A percentile compares a stretch with the other conserved stretches of the same genome.
These are phyloP conservation scores for Pseudogymnoascus sp. DNA, from an alignment of 2,329 filamentous ascomycete species.

Conservation along the genomic window DNA sequence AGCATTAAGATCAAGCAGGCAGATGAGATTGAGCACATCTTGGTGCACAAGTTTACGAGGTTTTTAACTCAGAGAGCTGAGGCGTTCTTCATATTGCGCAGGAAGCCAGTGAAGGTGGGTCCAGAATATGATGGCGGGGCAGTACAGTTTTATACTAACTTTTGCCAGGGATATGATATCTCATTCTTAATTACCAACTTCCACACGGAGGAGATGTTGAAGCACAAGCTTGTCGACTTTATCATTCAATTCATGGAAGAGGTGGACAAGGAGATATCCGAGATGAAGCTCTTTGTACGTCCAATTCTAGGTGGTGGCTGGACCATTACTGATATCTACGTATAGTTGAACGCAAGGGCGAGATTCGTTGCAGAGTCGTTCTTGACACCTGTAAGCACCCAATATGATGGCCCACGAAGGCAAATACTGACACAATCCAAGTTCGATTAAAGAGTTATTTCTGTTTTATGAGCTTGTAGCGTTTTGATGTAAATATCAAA, in stretches of 20 bases:
- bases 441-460: not conserved
- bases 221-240: constrained; percentile 98
- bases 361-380: constrained; percentile 98
- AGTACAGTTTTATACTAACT: constrained; percentile 14
- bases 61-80: constrained; percentile 96
- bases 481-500: constrained; percentile 7
- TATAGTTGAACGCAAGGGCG: constrained; percentile 85
- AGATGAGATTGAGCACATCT: constrained; percentile 95
- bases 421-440: not conserved
- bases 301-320: not conserved
- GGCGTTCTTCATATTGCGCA: constrained; percentile 90
- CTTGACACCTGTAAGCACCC: constrained; percentile 69
- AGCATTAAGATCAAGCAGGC: constrained; percentile 99
- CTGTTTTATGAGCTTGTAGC: constrained; percentile 5
- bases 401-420: not conserved
- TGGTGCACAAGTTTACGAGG: constrained; percentile 96
- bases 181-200: constrained; percentile 98
- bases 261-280: constrained; percentile 98
- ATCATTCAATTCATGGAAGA: constrained; percentile 99
- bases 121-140: not conserved
- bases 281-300: constrained; percentile 99
- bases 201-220: constrained; percentile 97
- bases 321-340: constrained; percentile 27
- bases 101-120: constrained; percentile 86
- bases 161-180: constrained; percentile 84